Conservation (phyloP, 2,329 filamentous ascomycete genomes). For the Trichoderma sp. region DNA sequence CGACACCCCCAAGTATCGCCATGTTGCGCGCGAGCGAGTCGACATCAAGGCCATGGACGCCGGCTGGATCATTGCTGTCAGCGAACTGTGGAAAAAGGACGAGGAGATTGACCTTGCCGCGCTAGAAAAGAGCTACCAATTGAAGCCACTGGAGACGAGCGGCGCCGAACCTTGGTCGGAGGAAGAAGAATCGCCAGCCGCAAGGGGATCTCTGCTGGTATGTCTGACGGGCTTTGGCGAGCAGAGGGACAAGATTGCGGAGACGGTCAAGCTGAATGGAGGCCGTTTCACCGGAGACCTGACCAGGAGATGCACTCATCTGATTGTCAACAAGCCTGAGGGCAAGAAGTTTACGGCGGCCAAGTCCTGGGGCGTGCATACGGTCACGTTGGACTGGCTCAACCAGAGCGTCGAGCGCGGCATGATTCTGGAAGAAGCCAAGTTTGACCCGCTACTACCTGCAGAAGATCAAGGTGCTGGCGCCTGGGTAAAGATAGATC, state of each 20-base stretch:
- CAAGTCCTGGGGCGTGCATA: slow-evolving; percentile 76
- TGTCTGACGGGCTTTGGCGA: slow-evolving; percentile 64
- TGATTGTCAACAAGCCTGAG: slow-evolving; percentile 77
- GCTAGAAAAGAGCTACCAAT: slow-evolving; percentile 68
- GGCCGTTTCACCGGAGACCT: slow-evolving; percentile 87
- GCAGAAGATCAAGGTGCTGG: slow-evolving; percentile 72
- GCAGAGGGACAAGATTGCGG: slow-evolving; percentile 70
- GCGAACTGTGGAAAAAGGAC: slow-evolving; percentile 79
- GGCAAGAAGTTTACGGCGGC: slow-evolving; percentile 92
- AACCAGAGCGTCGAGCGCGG: slow-evolving; percentile 79
- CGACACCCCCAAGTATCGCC: slow-evolving; percentile 91
- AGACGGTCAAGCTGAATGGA: slow-evolving; percentile 69
- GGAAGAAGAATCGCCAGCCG: slow-evolving; percentile 31
- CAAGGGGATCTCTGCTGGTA: slow-evolving; percentile 51
- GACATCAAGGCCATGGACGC: slow-evolving; percentile 83
- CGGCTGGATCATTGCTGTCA: slow-evolving; percentile 83
- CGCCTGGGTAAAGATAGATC: slow-evolving; percentile 66
- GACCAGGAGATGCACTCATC: slow-evolving; percentile 82
- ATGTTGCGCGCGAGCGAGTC: slow-evolving; percentile 85
- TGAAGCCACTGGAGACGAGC: slow-evolving; percentile 64
- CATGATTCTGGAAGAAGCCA: slow-evolving; percentile 87
- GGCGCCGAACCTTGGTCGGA: slow-evolving; percentile 46
- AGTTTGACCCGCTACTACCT: slow-evolving; percentile 77
- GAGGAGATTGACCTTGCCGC: slow-evolving; percentile 73
- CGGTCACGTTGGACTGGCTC: slow-evolving; percentile 85